A percentile compares a stretch with the other conserved stretches of the same genome.
phyloP scores from a whole-genome alignment of 306 rosid species.

The Medicago lupulina region DNA sequence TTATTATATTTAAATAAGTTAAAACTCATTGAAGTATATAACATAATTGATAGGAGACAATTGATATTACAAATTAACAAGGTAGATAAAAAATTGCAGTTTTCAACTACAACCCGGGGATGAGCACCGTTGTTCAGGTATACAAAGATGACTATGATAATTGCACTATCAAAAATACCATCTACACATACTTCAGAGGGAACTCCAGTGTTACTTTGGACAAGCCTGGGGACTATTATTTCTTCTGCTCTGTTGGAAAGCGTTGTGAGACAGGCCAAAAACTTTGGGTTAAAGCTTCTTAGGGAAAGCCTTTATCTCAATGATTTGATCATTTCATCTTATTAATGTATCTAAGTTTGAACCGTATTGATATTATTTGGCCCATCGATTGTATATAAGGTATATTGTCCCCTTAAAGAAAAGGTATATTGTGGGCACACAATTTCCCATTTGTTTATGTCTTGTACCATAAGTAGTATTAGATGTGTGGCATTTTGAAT shows the following conservation, averaged over 20 bases:
- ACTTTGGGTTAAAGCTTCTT: conserved; percentile 52
- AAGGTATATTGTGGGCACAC: too few relatives aligned
- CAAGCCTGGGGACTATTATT: conserved; percentile 58
- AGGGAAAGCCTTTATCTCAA: conserved; percentile 34
- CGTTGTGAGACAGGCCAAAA: conserved; percentile 80
- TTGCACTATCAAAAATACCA: conserved; percentile 44
- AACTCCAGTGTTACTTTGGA: conserved; percentile 48
- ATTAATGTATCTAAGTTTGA: background rate
- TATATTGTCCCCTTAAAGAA: background rate
- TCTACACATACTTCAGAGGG: conserved; percentile 51
- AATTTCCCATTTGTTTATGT: too few relatives aligned
- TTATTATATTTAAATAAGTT: too few relatives aligned
- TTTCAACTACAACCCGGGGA: conserved; percentile 55
- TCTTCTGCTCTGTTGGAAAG: conserved; percentile 62
- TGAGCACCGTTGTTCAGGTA: conserved; percentile 55
- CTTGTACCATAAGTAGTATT: too few relatives aligned
- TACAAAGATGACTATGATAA: conserved; percentile 45
- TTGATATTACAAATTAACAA: background rate
- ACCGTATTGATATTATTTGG: background rate
- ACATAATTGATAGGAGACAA: too few relatives aligned
- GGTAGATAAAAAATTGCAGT: conserved; percentile 46
- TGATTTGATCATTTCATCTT: background rate
- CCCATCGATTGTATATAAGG: background rate
- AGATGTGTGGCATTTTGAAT: too few relatives aligned
- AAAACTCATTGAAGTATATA: too few relatives aligned